These are phyloP conservation scores for Boletus sensibilis DNA, from an alignment of 768 basidiomycete genomes.

Conservation along the genomic window DNA sequence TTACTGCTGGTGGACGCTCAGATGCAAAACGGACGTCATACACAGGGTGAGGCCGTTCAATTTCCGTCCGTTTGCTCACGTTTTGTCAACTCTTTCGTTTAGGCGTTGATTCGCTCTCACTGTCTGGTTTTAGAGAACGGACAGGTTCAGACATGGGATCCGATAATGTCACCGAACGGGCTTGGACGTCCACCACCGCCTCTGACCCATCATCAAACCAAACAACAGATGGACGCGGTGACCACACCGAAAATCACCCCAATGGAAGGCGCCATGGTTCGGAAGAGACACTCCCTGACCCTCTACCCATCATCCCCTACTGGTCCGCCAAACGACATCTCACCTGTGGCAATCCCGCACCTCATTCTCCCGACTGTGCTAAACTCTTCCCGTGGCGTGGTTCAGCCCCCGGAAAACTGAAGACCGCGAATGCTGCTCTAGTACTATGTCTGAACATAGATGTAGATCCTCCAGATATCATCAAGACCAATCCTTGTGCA, in stretches of 20 bases:
- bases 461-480: conserved; percentile 94
- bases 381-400: conserved; percentile 79
- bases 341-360: conserved; percentile 83
- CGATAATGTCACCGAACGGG: conserved; percentile 57
- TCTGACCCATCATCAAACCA: conserved; percentile 49
- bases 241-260: conserved; percentile 31
- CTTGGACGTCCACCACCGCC: conserved; percentile 46
- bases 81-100: conserved; percentile 4
- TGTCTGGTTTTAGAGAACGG: conserved; percentile 17
- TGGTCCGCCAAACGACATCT: conserved; percentile 90
- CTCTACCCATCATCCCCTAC: conserved; percentile 68
- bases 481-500: conserved; percentile 96
- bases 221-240: conserved; percentile 31
- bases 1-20: neutral
- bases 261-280: conserved; percentile 43
- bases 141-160: conserved; percentile 38
- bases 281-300: conserved; percentile 45
- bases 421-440: conserved; percentile 85
- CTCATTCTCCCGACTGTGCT: conserved; percentile 61
- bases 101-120: conserved; percentile 21
- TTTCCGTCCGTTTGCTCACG: neutral
- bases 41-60: conserved; percentile 20
- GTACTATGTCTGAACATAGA: conserved; percentile 96
- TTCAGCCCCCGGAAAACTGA: conserved; percentile 77
- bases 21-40: conserved; percentile 34